These are phyloP conservation scores for Lichtheimia ornata DNA, from an alignment of 371 early-diverging fungal species.

Conservation along the genomic window DNA sequence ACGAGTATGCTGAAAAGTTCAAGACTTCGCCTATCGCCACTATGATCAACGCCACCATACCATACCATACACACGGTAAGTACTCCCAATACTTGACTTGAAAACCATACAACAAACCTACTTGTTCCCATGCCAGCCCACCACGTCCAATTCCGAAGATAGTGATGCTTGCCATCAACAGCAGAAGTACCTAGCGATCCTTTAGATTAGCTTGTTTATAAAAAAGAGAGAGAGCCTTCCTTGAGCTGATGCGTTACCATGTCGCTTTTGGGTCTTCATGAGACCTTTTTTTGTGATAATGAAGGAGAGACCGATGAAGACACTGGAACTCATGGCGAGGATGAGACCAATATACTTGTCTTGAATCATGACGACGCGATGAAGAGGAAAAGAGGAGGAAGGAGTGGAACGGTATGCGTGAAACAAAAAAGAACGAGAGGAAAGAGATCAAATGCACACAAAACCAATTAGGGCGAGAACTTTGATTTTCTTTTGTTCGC, in stretches of 20 bases:
- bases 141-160: constrained; percentile 84
- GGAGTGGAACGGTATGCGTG: not conserved
- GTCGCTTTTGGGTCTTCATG: constrained; percentile 17
- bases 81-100: too few relatives aligned
- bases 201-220: not conserved
- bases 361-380: constrained; percentile 42
- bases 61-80: not conserved
- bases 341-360: constrained; percentile 85
- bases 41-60: constrained; percentile 14
- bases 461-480: too few relatives aligned
- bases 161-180: constrained; percentile 68
- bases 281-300: constrained; percentile 87
- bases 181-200: constrained; percentile 54
- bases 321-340: constrained; percentile 78
- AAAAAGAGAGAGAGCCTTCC: not conserved
- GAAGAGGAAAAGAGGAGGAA: not conserved
- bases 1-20: constrained; percentile 93
- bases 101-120: constrained; percentile 17
- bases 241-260: constrained; percentile 12
- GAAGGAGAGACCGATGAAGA: constrained; percentile 83
- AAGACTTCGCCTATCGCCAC: constrained; percentile 90
- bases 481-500: constrained; percentile 1
- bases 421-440: not conserved
- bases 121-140: constrained; percentile 91
- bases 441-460: not conserved